Base-by-base conservation (phyloP, 2,329 filamentous ascomycete genomes). In the Colletotrichum spinosum region DNA sequence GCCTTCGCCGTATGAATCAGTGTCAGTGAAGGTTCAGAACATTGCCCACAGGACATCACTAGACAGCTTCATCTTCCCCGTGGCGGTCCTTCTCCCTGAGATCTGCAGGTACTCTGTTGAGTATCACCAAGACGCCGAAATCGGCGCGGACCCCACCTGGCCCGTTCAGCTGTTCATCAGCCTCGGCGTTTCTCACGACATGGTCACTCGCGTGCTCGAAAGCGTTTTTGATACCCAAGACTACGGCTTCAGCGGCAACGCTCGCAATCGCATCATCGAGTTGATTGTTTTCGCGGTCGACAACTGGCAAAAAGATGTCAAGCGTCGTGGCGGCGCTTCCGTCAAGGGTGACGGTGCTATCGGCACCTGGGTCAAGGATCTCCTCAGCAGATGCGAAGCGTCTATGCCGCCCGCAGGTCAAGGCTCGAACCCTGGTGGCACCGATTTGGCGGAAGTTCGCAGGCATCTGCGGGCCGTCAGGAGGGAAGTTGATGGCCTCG, bases 11-110 rank as follows among this genome's bases (percentile, higher is more conserved):
- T 95, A 92, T 78, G 92, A 95, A 76, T 84, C 84, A 2, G 85
- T 96, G 4, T 84, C 90, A 5, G 83, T 84, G 69, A 85, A 86
- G 72, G 83, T 92, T 48, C 85, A 88, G 66, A 85, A 86, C 61
- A 89, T 91, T 71, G 88, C 88, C 38, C 86, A 90, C 71, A 86
- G 88, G 48, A 88, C 89, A 13, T 86, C 86, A 9, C 83, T 88
- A 25, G 88, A 90, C 73, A 88, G 88, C 72, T 86, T 88, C 68
- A 87, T 90, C 60, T 91, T 92, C 78, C 88, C 88, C 0, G 85
- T 90, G 8, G 79, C 84, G 60, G 81, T 83, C 2, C 80, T 92
- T 1, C 81, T 92, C 10, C 86, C 87, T 0, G 82, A 89, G 67
- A 77, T 92, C 8, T 90, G 89, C 75, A 82, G 82, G 25, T 92